Evolutionary conservation across 108 stramenopile species (phyloP).

Genomic region (Nitzschia putrida): DNA sequence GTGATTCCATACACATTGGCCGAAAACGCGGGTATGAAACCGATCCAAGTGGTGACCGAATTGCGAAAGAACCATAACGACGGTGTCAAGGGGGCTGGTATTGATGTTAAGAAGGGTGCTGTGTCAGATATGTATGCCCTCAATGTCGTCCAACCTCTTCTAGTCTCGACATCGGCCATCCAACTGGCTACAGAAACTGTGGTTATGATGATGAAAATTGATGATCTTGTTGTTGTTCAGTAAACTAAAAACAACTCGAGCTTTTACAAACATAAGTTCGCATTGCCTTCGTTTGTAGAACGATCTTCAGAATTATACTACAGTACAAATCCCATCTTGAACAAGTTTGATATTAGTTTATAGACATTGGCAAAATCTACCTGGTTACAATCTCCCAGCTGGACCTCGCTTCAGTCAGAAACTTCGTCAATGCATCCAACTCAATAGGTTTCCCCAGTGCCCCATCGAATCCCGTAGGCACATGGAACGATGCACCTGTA

Average conservation of each 20-base stretch:
- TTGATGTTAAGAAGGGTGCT: slow-evolving; percentile 91
- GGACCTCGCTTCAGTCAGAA: slow-evolving; percentile 21
- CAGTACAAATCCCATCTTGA: too few relatives aligned
- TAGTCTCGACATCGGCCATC: slow-evolving; percentile 92
- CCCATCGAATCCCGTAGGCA: slow-evolving; percentile 52
- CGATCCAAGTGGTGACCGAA: slow-evolving; percentile 97
- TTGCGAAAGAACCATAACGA: slow-evolving; percentile 88
- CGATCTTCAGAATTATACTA: too few relatives aligned
- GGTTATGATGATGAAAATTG: slow-evolving; percentile 98
- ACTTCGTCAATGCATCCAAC: slow-evolving; percentile 27
- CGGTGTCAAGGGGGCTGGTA: slow-evolving; percentile 88
- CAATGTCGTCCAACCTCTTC: slow-evolving; percentile 95
- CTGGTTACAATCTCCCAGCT: slow-evolving; percentile 24
- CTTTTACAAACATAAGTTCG: too few relatives aligned
- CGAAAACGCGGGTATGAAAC: slow-evolving; percentile 98
- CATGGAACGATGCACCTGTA: slow-evolving; percentile 7
- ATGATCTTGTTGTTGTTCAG: slow-evolving; percentile 90
- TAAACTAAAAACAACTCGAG: slow-evolving; percentile 10
- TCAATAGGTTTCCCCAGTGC: slow-evolving; percentile 46
- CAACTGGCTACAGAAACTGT: slow-evolving; percentile 96
- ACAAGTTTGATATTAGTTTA: too few relatives aligned
- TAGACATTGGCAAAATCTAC: neutral
- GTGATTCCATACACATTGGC: slow-evolving; percentile 99
- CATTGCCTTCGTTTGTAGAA: too few relatives aligned
- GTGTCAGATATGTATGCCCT: slow-evolving; percentile 95